A percentile compares a stretch with the other conserved stretches of the same genome.
phyloP scores from a whole-genome alignment of 805 yeast genomes.

The Torulaspora maleeae region DNA sequence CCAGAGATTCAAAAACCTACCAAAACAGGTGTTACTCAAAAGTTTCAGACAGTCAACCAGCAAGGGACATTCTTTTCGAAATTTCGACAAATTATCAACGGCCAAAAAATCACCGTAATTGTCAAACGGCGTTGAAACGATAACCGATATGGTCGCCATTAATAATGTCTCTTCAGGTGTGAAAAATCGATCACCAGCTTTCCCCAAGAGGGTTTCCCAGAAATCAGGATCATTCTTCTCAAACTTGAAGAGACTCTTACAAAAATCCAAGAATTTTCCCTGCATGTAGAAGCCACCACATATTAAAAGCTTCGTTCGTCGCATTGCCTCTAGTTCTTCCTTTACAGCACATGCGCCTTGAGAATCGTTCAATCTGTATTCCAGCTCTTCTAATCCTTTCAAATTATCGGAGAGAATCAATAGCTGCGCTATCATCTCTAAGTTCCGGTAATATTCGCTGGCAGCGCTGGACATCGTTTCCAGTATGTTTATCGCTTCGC shows the following conservation, averaged over 20 bases:
- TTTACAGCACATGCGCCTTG: neutral
- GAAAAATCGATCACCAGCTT: conserved; percentile 9
- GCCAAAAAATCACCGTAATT: conserved; percentile 25
- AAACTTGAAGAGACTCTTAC: conserved; percentile 18
- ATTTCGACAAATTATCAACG: conserved; percentile 16
- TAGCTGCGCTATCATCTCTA: conserved; percentile 19
- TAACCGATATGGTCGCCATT: conserved; percentile 24
- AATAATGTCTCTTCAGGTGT: conserved; percentile 20
- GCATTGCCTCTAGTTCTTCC: conserved; percentile 15
- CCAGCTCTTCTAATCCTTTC: conserved; percentile 25
- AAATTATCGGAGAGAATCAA: conserved; percentile 19
- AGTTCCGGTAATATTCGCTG: conserved; percentile 12
- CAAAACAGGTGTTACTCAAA: conserved; percentile 23
- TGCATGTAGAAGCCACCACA: conserved; percentile 20
- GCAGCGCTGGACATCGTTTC: conserved; percentile 15
- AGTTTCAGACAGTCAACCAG: conserved; percentile 18
- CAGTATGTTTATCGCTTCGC: conserved; percentile 21
- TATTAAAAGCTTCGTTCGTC: conserved; percentile 16
- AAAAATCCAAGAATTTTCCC: conserved; percentile 25
- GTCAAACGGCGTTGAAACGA: conserved; percentile 30
- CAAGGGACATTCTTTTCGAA: conserved; percentile 14
- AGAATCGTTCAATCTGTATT: conserved; percentile 16
- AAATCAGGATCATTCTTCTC: conserved; percentile 16
- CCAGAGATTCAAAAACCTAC: conserved; percentile 27
- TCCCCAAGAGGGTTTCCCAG: conserved; percentile 1